These are phyloP conservation scores for Globisporangium paroecandrum DNA, from an alignment of 352 stramenopile species.

Conservation along the genomic window DNA sequence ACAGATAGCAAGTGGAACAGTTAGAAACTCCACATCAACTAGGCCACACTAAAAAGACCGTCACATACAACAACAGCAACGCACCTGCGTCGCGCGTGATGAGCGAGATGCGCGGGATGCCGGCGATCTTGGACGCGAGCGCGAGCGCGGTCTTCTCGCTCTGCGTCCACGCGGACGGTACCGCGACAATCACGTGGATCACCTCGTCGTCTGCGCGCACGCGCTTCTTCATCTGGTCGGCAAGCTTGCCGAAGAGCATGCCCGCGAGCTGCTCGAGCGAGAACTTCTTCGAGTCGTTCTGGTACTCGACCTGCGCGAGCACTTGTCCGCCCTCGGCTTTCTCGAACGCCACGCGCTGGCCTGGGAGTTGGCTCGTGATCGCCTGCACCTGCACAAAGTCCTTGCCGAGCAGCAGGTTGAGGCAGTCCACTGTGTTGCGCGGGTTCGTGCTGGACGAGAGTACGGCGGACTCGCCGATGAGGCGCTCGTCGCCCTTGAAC, in stretches of 20 bases:
- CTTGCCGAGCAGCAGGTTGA: conserved; percentile 69
- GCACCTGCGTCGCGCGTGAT: conserved; percentile 40
- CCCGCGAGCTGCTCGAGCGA: conserved; percentile 68
- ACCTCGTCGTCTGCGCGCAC: conserved; percentile 26
- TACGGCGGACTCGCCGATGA: conserved; percentile 84
- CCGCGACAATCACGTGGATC: conserved; percentile 64
- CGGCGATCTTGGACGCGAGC: conserved; percentile 56
- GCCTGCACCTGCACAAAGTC: conserved; percentile 38
- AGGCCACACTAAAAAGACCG: too few species aligned
- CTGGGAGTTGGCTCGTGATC: conserved; percentile 39
- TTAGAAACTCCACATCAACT: not conserved
- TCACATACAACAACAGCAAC: not conserved
- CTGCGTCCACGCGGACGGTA: conserved; percentile 57
- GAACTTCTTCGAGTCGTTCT: conserved; percentile 39
- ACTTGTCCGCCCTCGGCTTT: conserved; percentile 27
- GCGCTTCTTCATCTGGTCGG: conserved; percentile 59
- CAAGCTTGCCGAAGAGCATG: conserved; percentile 79
- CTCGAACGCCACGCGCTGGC: conserved; percentile 47
- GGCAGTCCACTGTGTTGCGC: conserved; percentile 69
- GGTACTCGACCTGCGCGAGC: conserved; percentile 65
- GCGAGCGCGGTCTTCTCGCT: conserved; percentile 46
- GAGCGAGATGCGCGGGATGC: conserved; percentile 47
- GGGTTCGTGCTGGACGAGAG: conserved; percentile 83
- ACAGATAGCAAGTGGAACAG: not conserved
- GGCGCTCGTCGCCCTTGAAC: conserved; percentile 84